phyloP scores from a whole-genome alignment of 108 stramenopile genomes.

The Conticribra guillardii region DNA sequence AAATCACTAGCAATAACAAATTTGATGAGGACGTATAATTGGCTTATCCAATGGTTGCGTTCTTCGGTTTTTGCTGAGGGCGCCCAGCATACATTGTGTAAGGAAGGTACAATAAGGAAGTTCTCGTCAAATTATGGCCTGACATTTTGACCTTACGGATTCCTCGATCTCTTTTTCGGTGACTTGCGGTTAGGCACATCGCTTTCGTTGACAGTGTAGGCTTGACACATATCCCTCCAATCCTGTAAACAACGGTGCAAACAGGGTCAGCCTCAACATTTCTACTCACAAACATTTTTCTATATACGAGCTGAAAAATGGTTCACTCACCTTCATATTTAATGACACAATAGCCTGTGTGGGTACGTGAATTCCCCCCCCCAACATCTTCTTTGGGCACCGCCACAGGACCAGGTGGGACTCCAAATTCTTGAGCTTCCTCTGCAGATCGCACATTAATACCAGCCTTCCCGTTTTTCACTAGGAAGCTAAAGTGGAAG shows the following conservation, averaged over 20 bases:
- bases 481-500: slow-evolving; percentile 79
- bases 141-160: slow-evolving; percentile 7
- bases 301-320: neutral
- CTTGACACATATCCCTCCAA: slow-evolving; percentile 71
- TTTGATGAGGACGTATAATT: too few relatives aligned
- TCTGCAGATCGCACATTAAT: slow-evolving; percentile 32
- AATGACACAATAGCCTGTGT: slow-evolving; percentile 76
- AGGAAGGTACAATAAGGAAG: too few relatives aligned
- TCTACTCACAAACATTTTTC: neutral
- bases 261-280: too few relatives aligned
- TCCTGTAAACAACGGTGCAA: slow-evolving; percentile 48
- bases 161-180: slow-evolving; percentile 16
- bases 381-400: neutral
- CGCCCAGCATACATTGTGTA: too few relatives aligned
- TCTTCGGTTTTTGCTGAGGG: too few relatives aligned
- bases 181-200: slow-evolving; percentile 67
- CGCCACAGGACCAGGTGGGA: slow-evolving; percentile 39
- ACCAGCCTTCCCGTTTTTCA: slow-evolving; percentile 66
- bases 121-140: too few relatives aligned
- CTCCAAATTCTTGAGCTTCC: slow-evolving; percentile 35
- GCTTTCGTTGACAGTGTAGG: slow-evolving; percentile 59
- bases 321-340: slow-evolving; percentile 48
- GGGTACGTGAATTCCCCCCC: slow-evolving; percentile 4
- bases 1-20: too few relatives aligned
- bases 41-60: too few relatives aligned